phyloP scores from a whole-genome alignment of 2,329 filamentous ascomycete genomes.

The Ophiosphaerella narmari region DNA sequence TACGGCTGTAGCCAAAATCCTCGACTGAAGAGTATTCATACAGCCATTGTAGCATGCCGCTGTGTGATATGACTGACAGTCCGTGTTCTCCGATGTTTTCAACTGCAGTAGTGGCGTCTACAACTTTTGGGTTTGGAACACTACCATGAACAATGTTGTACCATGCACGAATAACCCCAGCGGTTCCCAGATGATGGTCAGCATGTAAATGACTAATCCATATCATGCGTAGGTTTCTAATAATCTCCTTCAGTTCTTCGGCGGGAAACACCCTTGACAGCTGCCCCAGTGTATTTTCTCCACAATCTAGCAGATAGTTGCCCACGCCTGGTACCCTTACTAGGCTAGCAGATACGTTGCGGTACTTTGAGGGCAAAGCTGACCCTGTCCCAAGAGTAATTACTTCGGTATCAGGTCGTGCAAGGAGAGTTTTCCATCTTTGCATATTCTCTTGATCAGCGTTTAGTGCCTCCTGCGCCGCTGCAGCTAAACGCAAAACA shows the following conservation, averaged over 20 bases:
- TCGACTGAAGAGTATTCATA: conserved; percentile 80
- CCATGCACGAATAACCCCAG: conserved; percentile 83
- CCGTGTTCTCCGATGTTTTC: conserved; percentile 27
- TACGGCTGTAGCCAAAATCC: conserved; percentile 70
- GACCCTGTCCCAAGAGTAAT: conserved; percentile 91
- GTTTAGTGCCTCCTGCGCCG: conserved; percentile 45
- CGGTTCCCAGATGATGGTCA: conserved; percentile 89
- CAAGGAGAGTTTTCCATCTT: conserved; percentile 67
- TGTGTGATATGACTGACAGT: conserved; percentile 66
- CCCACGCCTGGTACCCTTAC: conserved; percentile 82
- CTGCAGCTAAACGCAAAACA: conserved; percentile 59
- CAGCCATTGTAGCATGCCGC: conserved; percentile 75
- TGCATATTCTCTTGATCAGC: conserved; percentile 53
- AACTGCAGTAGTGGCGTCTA: conserved; percentile 41
- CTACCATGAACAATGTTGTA: conserved; percentile 60
- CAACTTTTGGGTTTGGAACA: conserved; percentile 31
- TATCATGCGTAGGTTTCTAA: conserved; percentile 78
- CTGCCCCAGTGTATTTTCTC: conserved; percentile 90
- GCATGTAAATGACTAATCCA: conserved; percentile 97
- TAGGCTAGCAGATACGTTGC: conserved; percentile 90
- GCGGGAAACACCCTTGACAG: conserved; percentile 73
- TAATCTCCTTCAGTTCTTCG: conserved; percentile 68
- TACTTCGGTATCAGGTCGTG: conserved; percentile 77
- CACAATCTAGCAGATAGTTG: conserved; percentile 89
- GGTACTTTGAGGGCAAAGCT: conserved; percentile 85